These are phyloP conservation scores for Mycothermus thermophilus DNA, from an alignment of 495 filamentous ascomycete genomes.

Conservation along the genomic window DNA sequence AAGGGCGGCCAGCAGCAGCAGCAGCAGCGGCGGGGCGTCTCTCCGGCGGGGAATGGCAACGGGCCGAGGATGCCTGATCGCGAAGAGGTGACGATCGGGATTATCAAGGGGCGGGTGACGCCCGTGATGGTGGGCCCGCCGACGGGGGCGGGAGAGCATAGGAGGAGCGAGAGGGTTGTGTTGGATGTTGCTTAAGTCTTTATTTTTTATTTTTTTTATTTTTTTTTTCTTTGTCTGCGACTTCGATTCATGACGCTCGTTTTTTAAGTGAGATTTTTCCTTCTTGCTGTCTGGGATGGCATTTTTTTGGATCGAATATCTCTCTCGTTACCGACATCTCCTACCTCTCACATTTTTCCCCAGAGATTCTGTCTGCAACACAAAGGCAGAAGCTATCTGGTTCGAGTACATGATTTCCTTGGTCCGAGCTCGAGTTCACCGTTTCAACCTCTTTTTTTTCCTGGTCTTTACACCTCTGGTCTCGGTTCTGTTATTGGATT, in stretches of 20 bases:
- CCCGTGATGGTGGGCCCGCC: conserved; percentile 1
- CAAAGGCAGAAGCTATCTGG: too few relatives aligned
- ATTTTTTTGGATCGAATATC: too few relatives aligned
- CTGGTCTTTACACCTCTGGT: too few relatives aligned
- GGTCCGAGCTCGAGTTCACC: too few relatives aligned
- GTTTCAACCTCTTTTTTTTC: too few relatives aligned
- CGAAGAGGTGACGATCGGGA: conserved; percentile 1
- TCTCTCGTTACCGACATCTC: too few relatives aligned
- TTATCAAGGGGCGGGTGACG: conserved; percentile 1
- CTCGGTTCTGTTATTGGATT: too few relatives aligned
- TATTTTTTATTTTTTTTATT: neutral
- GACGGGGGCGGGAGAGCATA: conserved; percentile 2
- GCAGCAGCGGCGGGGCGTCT: too few relatives aligned
- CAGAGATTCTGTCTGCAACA: too few relatives aligned
- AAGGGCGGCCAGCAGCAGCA: neutral
- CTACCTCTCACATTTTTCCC: too few relatives aligned
- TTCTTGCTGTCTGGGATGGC: neutral
- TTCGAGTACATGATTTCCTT: too few relatives aligned
- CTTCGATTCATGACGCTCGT: neutral
- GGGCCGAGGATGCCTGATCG: neutral
- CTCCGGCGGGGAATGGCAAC: neutral
- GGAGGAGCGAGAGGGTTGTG: conserved; percentile 37
- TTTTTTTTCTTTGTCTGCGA: neutral
- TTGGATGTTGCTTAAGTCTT: conserved; percentile 17
- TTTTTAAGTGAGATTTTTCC: neutral